Evolutionary conservation across 2,329 filamentous ascomycete species (phyloP), one percentile per base, ranked within the genome.

Genomic region (Fusarium chlamydosporum): DNA sequence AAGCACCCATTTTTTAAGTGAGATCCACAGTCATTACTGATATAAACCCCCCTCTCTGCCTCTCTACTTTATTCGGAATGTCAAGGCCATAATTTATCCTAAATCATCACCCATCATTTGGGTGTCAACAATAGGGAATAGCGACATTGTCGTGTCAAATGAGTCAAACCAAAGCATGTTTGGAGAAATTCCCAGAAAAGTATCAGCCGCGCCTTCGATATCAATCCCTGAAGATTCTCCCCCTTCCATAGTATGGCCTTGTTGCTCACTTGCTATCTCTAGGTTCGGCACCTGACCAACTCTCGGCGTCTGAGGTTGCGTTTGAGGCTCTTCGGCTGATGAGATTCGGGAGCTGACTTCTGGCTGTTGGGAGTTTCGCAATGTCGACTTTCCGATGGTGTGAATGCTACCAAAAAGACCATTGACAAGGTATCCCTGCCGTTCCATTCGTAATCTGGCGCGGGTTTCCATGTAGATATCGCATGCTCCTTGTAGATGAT

Each of bases 101-200:
- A 64, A 31, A 26, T 58, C 61, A 4, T 50, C 37, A 1, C 59
- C 61, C 50, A 64, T 64, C 34, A 71, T 62, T 12, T 73, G 66
- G 3, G 70, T 72, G 16, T 74, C 72, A 1, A 74, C 70, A 3
- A 73, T 74, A 0, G 72, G 72, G 29, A 74, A 74, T 2, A 74
- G 26, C 11, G 72, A 73, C 60, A 74, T 73, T 2, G 70, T 72
- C n/a, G 71, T 71, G 2, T 71, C 72, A 43, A 74, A 74, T 6
- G 72, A 67, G 26, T 74, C 72, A 18, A 74, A 74, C 72, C 72
- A 74, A 16, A 74, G 63, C 61, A 74, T 64, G 15, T 72, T 74
- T 3, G 72, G 72, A 2, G 72, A 74, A 10, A 74, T 74, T 0
- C 69, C 68, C 3, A 72, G 57, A 15, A 74, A 69, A 31, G 65